These are phyloP conservation scores for Leccinum griseonigrum DNA, from an alignment of 1,284 basidiomycete genomes.

Conservation along the genomic window DNA sequence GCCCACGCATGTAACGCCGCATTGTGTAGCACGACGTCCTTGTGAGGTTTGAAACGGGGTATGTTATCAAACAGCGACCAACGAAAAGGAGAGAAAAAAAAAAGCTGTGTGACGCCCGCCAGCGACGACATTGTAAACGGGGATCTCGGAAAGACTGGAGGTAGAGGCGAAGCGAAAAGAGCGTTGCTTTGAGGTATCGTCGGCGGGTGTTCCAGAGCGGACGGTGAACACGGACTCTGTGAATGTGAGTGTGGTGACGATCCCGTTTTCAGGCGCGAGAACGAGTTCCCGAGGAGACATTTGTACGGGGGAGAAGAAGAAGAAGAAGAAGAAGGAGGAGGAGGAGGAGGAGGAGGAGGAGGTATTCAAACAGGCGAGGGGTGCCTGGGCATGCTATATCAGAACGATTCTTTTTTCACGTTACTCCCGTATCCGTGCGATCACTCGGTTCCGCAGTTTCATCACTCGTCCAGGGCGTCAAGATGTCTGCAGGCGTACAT, in stretches of 20 bases:
- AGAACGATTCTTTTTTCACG: neutral
- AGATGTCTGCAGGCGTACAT: constrained; percentile 42
- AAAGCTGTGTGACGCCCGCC: constrained; percentile 27
- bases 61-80: neutral
- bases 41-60: neutral
- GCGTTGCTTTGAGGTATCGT: constrained; percentile 1
- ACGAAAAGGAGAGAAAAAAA: constrained; percentile 4
- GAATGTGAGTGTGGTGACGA: constrained; percentile 16
- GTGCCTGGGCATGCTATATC: constrained; percentile 5
- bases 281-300: constrained; percentile 25
- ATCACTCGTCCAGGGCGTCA: neutral
- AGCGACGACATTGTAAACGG: constrained; percentile 51
- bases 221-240: constrained; percentile 20
- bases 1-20: constrained; percentile 64
- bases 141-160: constrained; percentile 28
- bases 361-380: constrained; percentile 7
- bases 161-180: constrained; percentile 16
- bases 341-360: neutral
- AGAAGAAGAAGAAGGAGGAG: no score
- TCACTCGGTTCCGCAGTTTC: neutral
- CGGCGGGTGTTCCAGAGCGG: neutral
- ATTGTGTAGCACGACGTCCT: constrained; percentile 48
- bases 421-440: neutral
- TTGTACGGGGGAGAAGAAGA: neutral
- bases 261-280: constrained; percentile 14